Base-by-base conservation (phyloP, 148 eudicot genomes). In the Persicaria tinctoria region DNA sequence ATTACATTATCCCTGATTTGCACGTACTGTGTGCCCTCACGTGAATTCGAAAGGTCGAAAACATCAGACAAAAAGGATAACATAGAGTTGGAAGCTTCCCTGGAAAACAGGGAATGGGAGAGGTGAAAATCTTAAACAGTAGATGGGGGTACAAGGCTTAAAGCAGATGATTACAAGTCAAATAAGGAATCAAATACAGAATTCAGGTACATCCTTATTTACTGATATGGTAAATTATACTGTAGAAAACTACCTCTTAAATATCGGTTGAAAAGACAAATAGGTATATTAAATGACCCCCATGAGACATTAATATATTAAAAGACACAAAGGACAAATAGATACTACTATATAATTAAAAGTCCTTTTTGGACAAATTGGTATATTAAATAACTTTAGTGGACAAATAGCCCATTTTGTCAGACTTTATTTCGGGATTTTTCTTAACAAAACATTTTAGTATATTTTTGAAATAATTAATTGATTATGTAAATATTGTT, bases 21-120 rank as follows among this genome's bases (percentile, higher is more conserved):
- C 53, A 75, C 56, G 72, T 79, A 96, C 73, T 83, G 86, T 62
- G 83, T 75, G 18, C 95, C 90, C 6, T 84, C 86, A 60, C 80
- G 89, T 16, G 93, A 84, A 68, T 89, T 92, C 73, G 78, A 82
- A 72, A 95, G 85, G 79, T 92, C 99, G 81, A 96, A 89, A 72
- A 96, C 84, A 74, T 96, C 99, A 4, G 99, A 87, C 72, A 96
- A 80, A 86, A 92, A 96, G 66, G 87, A 86, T 77, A 96, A 81
- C 81, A 96, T 92, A 70, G 99, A 96, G 83, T 86, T 93, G 75
- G 95, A 92, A n/a, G 99, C 99, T 83, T 92, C 99, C 91, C 99
- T 96, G 91, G 84, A 87, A 45, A 48, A 17, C 9, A 17, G 57
- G 64, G 79, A 74, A 27, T 51, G 63, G 12, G 38, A 49, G 47